Evolutionary conservation across 768 basidiomycete species (phyloP).

Genomic region (Scleroderma citrinum): DNA sequence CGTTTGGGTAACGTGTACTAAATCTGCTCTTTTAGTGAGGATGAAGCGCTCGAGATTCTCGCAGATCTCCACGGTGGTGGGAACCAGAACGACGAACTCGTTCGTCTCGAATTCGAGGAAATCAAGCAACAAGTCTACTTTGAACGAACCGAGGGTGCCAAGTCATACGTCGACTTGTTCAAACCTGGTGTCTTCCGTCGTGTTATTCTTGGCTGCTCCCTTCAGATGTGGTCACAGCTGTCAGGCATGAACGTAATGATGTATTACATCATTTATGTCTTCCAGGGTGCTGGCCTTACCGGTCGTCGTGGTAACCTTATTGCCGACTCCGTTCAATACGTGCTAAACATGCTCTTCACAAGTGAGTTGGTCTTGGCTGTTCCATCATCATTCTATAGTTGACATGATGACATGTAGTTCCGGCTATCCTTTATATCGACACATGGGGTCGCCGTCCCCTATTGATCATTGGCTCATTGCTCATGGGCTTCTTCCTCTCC

Average conservation of each 20-base stretch:
- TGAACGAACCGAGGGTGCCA: conserved; percentile 66
- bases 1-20: neutral
- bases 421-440: conserved; percentile 61
- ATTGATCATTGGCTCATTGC: conserved; percentile 54
- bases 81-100: conserved; percentile 51
- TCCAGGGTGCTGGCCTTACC: conserved; percentile 72
- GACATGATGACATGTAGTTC: conserved; percentile 17
- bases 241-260: conserved; percentile 82
- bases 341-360: conserved; percentile 36
- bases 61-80: conserved; percentile 69
- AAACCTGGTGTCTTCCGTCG: conserved; percentile 64
- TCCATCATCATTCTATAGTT: neutral
- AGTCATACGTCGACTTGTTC: conserved; percentile 61
- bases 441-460: conserved; percentile 77
- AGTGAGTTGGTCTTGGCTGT: neutral
- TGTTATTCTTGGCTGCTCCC: conserved; percentile 59
- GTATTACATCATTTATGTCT: conserved; percentile 57
- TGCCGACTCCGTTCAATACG: conserved; percentile 60
- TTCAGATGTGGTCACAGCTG: conserved; percentile 80
- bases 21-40: conserved; percentile 19
- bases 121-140: conserved; percentile 51
- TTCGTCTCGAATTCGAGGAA: conserved; percentile 65
- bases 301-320: conserved; percentile 71
- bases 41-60: conserved; percentile 64
- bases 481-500: conserved; percentile 75